phyloP scores from a whole-genome alignment of 2,329 filamentous ascomycete genomes.

The Alternaria triticimaculans region DNA sequence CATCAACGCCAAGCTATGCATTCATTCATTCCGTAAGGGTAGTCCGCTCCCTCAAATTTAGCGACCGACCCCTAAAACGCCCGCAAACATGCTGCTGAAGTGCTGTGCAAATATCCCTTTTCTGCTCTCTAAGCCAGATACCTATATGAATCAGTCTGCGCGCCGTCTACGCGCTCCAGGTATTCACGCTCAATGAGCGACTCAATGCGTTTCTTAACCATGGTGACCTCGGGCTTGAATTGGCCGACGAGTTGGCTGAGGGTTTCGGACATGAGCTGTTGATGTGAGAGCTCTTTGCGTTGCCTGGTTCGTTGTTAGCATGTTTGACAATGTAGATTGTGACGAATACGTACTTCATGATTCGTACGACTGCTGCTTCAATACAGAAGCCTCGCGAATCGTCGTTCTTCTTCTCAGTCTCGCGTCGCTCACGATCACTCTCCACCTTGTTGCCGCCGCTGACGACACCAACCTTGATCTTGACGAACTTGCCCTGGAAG shows the following conservation, averaged over 20 bases:
- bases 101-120: neutral
- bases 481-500: conserved; percentile 82
- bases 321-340: neutral
- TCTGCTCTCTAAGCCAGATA: conserved; percentile 68
- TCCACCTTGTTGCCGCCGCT: conserved; percentile 84
- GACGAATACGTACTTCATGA: conserved; percentile 74
- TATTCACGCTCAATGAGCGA: conserved; percentile 79
- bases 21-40: conserved; percentile 15
- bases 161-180: conserved; percentile 75
- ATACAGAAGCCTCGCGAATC: conserved; percentile 73
- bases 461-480: conserved; percentile 88
- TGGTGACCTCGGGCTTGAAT: conserved; percentile 76
- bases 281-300: conserved; percentile 74
- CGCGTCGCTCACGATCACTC: conserved; percentile 68
- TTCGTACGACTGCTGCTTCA: conserved; percentile 78
- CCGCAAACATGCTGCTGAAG: conserved; percentile 2
- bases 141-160: conserved; percentile 67
- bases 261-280: conserved; percentile 73
- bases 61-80: neutral
- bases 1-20: conserved; percentile 20
- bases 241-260: conserved; percentile 71
- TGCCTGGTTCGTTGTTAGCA: conserved; percentile 59
- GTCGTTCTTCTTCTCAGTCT: conserved; percentile 78
- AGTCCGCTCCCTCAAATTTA: neutral
- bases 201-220: conserved; percentile 84